phyloP scores from a whole-genome alignment of 1,284 basidiomycete species.

The Xerocomus nothofagi region DNA sequence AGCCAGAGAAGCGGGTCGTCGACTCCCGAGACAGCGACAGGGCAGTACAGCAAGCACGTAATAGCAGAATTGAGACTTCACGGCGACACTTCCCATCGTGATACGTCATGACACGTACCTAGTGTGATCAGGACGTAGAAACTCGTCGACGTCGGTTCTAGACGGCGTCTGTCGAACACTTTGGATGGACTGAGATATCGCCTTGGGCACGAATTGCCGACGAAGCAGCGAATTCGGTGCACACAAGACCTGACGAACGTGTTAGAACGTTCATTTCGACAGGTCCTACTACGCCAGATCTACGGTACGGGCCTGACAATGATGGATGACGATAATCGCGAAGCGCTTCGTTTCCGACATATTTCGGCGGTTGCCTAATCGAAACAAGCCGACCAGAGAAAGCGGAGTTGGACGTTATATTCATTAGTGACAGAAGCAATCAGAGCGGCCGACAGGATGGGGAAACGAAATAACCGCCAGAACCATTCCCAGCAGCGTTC shows the following conservation, averaged over 20 bases:
- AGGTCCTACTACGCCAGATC: slow-evolving; percentile 22
- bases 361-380: slow-evolving; percentile 17
- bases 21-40: neutral
- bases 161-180: slow-evolving; percentile 8
- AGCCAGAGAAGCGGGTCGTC: slow-evolving; percentile 6
- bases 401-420: slow-evolving; percentile 10
- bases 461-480: slow-evolving; percentile 17
- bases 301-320: slow-evolving; percentile 16
- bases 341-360: slow-evolving; percentile 20
- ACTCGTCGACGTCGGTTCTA: slow-evolving; percentile 7
- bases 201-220: slow-evolving; percentile 10
- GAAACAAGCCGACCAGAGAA: slow-evolving; percentile 9
- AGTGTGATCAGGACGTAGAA: slow-evolving; percentile 9
- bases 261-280: slow-evolving; percentile 18
- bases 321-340: slow-evolving; percentile 23
- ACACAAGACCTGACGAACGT: slow-evolving; percentile 17
- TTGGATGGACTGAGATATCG: slow-evolving; percentile 5
- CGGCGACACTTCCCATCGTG: neutral
- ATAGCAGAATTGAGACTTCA: slow-evolving; percentile 2
- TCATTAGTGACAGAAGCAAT: slow-evolving; percentile 6
- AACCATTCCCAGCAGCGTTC: slow-evolving; percentile 13
- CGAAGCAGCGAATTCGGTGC: slow-evolving; percentile 10
- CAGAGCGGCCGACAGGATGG: slow-evolving; percentile 9
- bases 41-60: slow-evolving; percentile 10
- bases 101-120: slow-evolving; percentile 12